These are phyloP conservation scores for Diutina mesorugosa DNA, from an alignment of 1,139 yeast genomes.

Conservation along the genomic window DNA sequence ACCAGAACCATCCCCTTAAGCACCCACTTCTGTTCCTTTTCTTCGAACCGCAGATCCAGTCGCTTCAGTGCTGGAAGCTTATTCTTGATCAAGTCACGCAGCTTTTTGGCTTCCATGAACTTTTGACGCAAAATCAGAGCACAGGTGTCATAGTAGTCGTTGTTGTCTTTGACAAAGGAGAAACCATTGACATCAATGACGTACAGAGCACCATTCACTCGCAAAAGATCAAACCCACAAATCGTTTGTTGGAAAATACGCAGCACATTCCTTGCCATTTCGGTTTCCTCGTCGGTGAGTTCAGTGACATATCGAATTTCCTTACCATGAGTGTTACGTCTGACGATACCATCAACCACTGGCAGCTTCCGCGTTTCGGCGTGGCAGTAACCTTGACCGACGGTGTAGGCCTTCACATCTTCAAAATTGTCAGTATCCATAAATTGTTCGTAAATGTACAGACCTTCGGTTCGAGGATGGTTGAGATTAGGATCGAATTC, in stretches of 20 bases:
- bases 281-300: constrained; percentile 58
- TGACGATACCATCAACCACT: constrained; percentile 95
- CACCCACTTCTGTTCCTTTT: constrained; percentile 91
- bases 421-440: constrained; percentile 98
- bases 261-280: constrained; percentile 70
- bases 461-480: constrained; percentile 77
- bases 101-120: constrained; percentile 47
- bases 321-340: constrained; percentile 95
- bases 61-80: constrained; percentile 26
- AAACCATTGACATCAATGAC: constrained; percentile 98
- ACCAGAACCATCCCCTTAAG: constrained; percentile 88
- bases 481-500: constrained; percentile 81
- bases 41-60: constrained; percentile 40
- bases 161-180: constrained; percentile 91
- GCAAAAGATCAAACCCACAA: constrained; percentile 89
- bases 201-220: constrained; percentile 80
- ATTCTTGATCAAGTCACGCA: constrained; percentile 27
- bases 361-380: constrained; percentile 98
- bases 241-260: constrained; percentile 82
- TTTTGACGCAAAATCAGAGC: constrained; percentile 65
- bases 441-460: constrained; percentile 84
- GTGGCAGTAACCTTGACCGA: constrained; percentile 82
- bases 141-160: constrained; percentile 74
- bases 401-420: constrained; percentile 97
- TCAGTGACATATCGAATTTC: constrained; percentile 87